Evolutionary conservation across 306 rosid genomes (phyloP), one percentile per base, ranked within the genome.

Genomic region (Quercus aquifolioides): DNA sequence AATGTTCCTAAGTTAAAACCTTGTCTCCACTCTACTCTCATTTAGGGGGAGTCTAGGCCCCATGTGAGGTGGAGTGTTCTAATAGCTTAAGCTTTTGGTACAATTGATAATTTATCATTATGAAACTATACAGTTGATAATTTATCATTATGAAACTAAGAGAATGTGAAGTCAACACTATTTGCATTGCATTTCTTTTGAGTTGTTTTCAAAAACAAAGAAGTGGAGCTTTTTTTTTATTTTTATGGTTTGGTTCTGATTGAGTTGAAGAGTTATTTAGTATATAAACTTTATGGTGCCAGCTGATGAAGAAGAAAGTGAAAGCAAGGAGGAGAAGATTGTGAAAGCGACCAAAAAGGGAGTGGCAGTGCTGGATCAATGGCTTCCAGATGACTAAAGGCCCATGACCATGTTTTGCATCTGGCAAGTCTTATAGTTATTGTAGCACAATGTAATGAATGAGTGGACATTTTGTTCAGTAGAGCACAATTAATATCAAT

Each of bases 321-420:
- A 18, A 2, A 67, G 38, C 72, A 81, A 83, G 74, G 76, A 71
- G 80, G 95, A 90, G 80, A 93, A 88, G 86, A 84, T 88, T 30
- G 87, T 91, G 52, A 95, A 92, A 2, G 90, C 94, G 3, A 93
- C 96, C 80, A 93, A 91, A 75, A 95, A 93, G 84, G 99, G 99
- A 23, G 86, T 85, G 1, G 96, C 97, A 5, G 91, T 95, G 35
- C 85, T 93, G 80, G 99, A 95, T 75, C 94, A 87, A 65, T 89
- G 96, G 91, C 92, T 95, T 74, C 96, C 99, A 0, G 94, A 95
- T 82, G 71, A 88, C 72, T 95, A 4, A 95, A 89, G 84, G 55
- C 87, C 35, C 89, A 82, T n/a, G 88, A 87, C 85, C 99, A 91
- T 85, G 98, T 95, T 86, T 77, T 95, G 79, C 90, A 93, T 74